Percentiles rank a stretch among this genome's conserved stretches.
Evolutionary conservation across 768 basidiomycete species (phyloP).

Genomic region (Podaxis pistillaris): DNA sequence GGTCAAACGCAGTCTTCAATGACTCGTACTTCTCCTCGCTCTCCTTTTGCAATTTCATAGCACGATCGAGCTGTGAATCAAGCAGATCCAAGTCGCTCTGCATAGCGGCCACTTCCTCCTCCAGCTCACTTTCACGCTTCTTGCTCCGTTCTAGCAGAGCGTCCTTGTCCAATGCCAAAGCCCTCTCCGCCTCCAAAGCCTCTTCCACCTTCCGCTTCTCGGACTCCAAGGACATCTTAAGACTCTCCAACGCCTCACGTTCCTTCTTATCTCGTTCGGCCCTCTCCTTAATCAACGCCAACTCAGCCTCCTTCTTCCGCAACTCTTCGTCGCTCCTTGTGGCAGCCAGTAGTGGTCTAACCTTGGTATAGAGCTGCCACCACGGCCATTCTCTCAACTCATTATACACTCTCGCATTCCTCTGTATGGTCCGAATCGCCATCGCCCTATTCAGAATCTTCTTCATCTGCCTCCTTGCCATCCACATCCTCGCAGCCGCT

Average conservation of each 20-base stretch:
- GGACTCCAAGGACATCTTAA: slow-evolving; percentile 80
- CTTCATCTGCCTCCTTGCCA: slow-evolving; percentile 86
- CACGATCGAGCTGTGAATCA: slow-evolving; percentile 83
- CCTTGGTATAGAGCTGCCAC: slow-evolving; percentile 98
- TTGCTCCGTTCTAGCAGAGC: slow-evolving; percentile 79
- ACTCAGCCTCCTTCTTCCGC: slow-evolving; percentile 81
- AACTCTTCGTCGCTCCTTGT: slow-evolving; percentile 93
- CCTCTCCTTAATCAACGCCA: slow-evolving; percentile 75
- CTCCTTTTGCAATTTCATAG: slow-evolving; percentile 74
- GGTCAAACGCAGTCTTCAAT: slow-evolving; percentile 70
- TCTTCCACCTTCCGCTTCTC: slow-evolving; percentile 84
- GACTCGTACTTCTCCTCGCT: slow-evolving; percentile 76
- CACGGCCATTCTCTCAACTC: slow-evolving; percentile 95
- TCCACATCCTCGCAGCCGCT: slow-evolving; percentile 81
- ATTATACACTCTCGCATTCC: slow-evolving; percentile 89
- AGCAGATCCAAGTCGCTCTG: slow-evolving; percentile 83
- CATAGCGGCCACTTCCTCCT: slow-evolving; percentile 78
- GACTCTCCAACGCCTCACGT: slow-evolving; percentile 69
- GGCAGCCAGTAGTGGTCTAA: slow-evolving; percentile 89
- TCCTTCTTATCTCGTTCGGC: slow-evolving; percentile 87
- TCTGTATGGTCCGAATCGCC: slow-evolving; percentile 89
- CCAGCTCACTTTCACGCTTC: slow-evolving; percentile 78
- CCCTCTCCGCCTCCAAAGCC: slow-evolving; percentile 79
- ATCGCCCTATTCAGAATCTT: slow-evolving; percentile 92
- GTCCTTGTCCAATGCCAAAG: slow-evolving; percentile 81